A percentile compares a stretch with the other conserved stretches of the same genome.
Conservation (phyloP, 2,329 filamentous ascomycete species). For the Bipolaris oryzae region DNA sequence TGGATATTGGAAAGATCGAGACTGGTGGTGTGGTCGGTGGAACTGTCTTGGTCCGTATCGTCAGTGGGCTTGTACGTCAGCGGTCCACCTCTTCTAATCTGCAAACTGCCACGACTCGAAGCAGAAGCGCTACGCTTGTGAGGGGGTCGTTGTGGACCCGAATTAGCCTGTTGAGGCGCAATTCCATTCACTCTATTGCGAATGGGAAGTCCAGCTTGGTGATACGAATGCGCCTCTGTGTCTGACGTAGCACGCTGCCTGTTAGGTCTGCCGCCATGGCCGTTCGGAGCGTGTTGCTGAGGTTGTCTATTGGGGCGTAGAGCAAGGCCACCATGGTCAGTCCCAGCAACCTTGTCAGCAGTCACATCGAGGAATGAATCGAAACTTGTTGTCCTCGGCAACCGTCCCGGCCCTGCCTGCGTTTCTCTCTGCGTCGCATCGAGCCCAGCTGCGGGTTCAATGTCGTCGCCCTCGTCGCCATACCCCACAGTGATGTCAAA, state of each 20-base stretch:
- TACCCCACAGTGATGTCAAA: constrained; percentile 68
- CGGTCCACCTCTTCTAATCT: constrained; percentile 33
- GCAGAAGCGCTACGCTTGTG: constrained; percentile 40
- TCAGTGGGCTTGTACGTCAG: constrained; percentile 23
- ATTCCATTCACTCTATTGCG: constrained; percentile 34
- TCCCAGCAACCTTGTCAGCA: constrained; percentile 58
- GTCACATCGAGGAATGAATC: constrained; percentile 65
- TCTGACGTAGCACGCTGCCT: constrained; percentile 35
- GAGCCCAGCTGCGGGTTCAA: constrained; percentile 42
- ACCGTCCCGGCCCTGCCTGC: constrained; percentile 28
- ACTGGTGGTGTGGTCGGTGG: constrained; percentile 38
- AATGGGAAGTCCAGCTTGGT: constrained; percentile 32
- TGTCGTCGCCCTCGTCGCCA: constrained; percentile 48
- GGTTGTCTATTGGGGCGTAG: constrained; percentile 28
- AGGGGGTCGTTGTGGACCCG: constrained; percentile 26
- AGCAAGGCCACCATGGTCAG: constrained; percentile 31
- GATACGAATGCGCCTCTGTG: constrained; percentile 30
- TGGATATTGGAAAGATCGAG: constrained; percentile 39
- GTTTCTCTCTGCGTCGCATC: constrained; percentile 32
- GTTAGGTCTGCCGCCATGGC: constrained; percentile 7
- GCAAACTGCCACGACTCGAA: constrained; percentile 46
- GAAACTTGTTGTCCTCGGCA: constrained; percentile 59
- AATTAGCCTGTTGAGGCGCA: constrained; percentile 22
- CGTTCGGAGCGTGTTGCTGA: constrained; percentile 16
- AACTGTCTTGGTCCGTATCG: constrained; percentile 38